Evolutionary conservation across 306 rosid genomes (phyloP).

Genomic region (Sphenostylis stenocarpa): DNA sequence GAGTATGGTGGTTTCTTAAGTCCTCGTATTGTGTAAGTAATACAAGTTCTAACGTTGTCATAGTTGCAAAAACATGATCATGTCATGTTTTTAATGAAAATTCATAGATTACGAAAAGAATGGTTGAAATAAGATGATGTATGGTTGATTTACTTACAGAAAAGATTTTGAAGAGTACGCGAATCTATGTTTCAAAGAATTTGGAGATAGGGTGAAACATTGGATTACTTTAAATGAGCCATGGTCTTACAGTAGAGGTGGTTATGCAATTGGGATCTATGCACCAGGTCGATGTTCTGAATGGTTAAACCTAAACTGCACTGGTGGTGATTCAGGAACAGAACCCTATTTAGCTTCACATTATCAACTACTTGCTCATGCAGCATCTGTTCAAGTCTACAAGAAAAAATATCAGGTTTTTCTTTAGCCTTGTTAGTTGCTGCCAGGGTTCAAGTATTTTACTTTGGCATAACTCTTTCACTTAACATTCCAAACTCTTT

Average conservation of each 20-base stretch:
- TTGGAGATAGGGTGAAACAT: conserved; percentile 62
- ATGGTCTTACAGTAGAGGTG: not conserved
- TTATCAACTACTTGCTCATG: conserved; percentile 63
- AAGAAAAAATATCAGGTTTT: conserved; percentile 43
- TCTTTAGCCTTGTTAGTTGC: not conserved
- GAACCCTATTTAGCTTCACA: conserved; percentile 66
- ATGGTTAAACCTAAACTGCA: conserved; percentile 44
- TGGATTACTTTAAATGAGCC: conserved; percentile 78
- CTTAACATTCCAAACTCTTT: not conserved
- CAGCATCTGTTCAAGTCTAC: conserved; percentile 49
- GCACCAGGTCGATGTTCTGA: conserved; percentile 57
- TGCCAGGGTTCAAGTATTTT: not conserved
- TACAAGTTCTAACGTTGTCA: too few species aligned
- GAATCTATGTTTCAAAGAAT: conserved; percentile 55
- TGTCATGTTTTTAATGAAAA: too few species aligned
- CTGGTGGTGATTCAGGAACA: conserved; percentile 48
- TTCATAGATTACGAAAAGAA: too few species aligned
- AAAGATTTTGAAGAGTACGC: conserved; percentile 48
- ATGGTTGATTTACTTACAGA: conserved; percentile 28
- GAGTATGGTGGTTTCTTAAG: conserved; percentile 65
- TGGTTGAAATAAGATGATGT: too few species aligned
- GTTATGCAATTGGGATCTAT: conserved; percentile 29
- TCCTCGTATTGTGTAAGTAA: conserved; percentile 52
- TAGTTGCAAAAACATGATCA: too few species aligned
- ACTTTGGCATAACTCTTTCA: too few species aligned